A percentile compares a stretch with the other conserved stretches of the same genome.
phyloP scores from a whole-genome alignment of 257 asterid species.

The Galeopsis tetrahit region DNA sequence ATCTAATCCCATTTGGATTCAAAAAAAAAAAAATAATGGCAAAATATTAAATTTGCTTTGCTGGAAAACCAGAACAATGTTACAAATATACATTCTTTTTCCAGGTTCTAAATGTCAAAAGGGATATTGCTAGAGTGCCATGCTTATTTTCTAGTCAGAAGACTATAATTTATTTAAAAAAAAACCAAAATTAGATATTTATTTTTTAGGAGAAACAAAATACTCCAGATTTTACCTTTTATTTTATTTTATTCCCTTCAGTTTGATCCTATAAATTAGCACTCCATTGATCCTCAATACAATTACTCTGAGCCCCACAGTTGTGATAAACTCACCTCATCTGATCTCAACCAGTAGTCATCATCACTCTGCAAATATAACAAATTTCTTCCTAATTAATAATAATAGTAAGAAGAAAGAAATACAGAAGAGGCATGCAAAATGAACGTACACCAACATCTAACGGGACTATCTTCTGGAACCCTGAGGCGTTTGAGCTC shows the following conservation, averaged over 20 bases:
- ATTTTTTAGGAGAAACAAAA: background rate
- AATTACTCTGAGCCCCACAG: conserved; percentile 61
- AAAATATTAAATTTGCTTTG: too few species aligned
- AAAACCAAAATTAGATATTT: background rate
- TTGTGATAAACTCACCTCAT: conserved; percentile 51
- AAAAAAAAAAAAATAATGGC: too few species aligned
- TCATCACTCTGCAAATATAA: conserved; percentile 52
- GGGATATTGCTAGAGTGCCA: conserved; percentile 22
- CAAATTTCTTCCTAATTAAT: background rate
- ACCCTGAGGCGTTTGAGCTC: conserved; percentile 41
- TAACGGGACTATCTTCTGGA: conserved; percentile 63
- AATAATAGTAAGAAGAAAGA: too few species aligned
- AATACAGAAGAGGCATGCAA: background rate
- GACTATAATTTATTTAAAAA: conserved; percentile 15
- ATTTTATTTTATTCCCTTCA: background rate
- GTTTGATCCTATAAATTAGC: conserved; percentile 27
- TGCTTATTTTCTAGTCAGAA: conserved; percentile 37
- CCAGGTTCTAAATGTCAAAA: conserved; percentile 21
- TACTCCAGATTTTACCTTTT: background rate
- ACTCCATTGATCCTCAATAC: conserved; percentile 26
- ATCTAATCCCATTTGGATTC: too few species aligned
- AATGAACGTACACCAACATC: conserved; percentile 61
- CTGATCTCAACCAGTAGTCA: conserved; percentile 81
- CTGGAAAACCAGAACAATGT: background rate
- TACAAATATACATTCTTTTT: conserved; percentile 35